Evolutionary conservation across 208 protist genomes (phyloP).

Genomic region (Angomonas ambiguus): DNA sequence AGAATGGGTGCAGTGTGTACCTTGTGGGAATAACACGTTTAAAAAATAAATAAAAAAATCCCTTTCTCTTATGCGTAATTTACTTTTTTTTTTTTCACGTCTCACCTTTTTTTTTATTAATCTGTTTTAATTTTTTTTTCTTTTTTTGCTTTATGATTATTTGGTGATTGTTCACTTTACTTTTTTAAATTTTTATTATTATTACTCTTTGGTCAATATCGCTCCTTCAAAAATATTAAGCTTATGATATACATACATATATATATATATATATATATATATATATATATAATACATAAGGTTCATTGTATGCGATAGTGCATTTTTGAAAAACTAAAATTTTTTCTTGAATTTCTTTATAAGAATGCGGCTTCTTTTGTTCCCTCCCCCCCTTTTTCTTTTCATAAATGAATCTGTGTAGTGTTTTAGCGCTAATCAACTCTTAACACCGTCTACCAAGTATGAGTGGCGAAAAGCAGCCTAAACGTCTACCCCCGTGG

Average conservation of each 20-base stretch:
- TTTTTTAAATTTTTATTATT: neutral
- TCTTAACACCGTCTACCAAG: too few species aligned
- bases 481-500: slow-evolving; percentile 36
- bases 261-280: neutral
- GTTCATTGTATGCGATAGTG: too few species aligned
- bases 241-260: neutral
- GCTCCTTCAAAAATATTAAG: too few species aligned
- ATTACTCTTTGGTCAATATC: too few species aligned
- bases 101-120: slow-evolving; percentile 1
- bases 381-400: neutral
- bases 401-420: neutral
- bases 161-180: slow-evolving; percentile 11
- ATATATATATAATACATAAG: too few species aligned
- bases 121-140: neutral
- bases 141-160: slow-evolving; percentile 2
- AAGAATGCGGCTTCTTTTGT: neutral
- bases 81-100: slow-evolving; percentile 11
- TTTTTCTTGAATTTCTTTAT: neutral
- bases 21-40: neutral
- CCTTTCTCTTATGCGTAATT: neutral
- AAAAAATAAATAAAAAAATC: neutral
- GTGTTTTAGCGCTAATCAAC: too few species aligned
- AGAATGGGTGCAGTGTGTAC: neutral
- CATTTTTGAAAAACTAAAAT: slow-evolving; percentile 4
- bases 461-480: slow-evolving; percentile 6